These are phyloP conservation scores for Paratinospora sagittata DNA, from an alignment of 164 flowering plant species.

Conservation along the genomic window DNA sequence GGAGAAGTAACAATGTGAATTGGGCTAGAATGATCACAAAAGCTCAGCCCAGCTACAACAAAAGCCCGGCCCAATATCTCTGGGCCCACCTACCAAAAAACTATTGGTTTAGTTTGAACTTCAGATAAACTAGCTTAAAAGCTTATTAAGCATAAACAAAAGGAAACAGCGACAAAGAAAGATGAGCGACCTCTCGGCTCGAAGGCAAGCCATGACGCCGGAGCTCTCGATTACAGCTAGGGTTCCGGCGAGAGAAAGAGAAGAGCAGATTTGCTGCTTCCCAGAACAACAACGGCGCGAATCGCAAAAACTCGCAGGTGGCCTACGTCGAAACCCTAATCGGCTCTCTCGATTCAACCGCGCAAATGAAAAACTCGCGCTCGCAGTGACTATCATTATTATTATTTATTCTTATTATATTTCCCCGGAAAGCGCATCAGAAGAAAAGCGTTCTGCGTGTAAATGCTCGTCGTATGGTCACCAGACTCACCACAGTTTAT, in stretches of 20 bases:
- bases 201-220: slow-evolving; percentile 14
- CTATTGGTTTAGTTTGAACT: too few species aligned
- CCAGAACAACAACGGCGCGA: background rate
- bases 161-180: background rate
- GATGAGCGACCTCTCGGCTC: slow-evolving; percentile 4
- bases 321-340: background rate
- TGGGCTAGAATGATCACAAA: too few species aligned
- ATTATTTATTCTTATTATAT: background rate
- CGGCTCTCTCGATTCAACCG: background rate
- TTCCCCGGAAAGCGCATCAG: too few species aligned
- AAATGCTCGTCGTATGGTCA: too few species aligned
- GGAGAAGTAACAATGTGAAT: background rate
- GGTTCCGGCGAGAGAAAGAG: background rate
- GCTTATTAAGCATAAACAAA: background rate
- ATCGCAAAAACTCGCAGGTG: background rate
- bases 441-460: too few species aligned
- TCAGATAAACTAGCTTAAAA: too few species aligned
- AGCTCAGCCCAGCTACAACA: too few species aligned
- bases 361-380: background rate
- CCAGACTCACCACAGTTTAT: too few species aligned
- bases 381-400: background rate
- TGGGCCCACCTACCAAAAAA: too few species aligned
- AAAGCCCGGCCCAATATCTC: too few species aligned
- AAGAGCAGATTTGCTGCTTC: background rate
- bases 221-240: slow-evolving; percentile 8